A percentile compares a stretch with the other conserved stretches of the same genome.
These are phyloP conservation scores for Penicillium sp. DNA, from an alignment of 2,329 filamentous ascomycete species.

Conservation along the genomic window DNA sequence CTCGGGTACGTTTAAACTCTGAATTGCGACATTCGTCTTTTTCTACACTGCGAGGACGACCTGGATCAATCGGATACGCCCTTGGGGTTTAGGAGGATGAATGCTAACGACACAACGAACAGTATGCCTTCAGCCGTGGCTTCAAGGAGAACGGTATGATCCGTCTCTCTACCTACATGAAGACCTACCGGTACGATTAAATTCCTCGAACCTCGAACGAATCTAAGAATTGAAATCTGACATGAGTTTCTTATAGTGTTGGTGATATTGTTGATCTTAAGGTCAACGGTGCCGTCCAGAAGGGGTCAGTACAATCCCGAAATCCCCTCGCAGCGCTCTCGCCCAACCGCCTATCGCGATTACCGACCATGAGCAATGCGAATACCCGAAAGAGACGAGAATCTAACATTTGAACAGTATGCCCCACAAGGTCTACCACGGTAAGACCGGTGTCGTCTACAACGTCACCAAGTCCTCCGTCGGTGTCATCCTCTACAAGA, in stretches of 20 bases:
- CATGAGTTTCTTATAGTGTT: conserved; percentile 59
- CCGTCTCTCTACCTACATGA: conserved; percentile 88
- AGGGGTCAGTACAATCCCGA: conserved; percentile 69
- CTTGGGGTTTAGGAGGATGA: conserved; percentile 22
- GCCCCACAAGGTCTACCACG: conserved; percentile 99
- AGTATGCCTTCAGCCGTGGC: conserved; percentile 89
- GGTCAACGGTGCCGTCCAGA: conserved; percentile 97
- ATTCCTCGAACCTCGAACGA: conserved; percentile 18
- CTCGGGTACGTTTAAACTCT: conserved; percentile 63
- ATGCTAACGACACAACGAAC: conserved; percentile 38
- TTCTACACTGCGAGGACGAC: conserved; percentile 2
- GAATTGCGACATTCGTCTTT: conserved; percentile 6
- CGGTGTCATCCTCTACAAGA: conserved; percentile 99
- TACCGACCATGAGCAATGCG: conserved; percentile 6
- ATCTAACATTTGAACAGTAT: conserved; percentile 61
- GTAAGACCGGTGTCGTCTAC: conserved; percentile 97
- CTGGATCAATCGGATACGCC: conserved; percentile 5
- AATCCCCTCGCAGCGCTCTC: conserved; percentile 1
- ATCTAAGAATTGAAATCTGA: conserved; percentile 45
- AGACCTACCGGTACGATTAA: conserved; percentile 74
- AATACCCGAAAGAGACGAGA: neutral
- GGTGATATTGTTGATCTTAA: conserved; percentile 99
- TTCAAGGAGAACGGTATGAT: conserved; percentile 97
- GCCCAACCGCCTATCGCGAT: conserved; percentile 3
- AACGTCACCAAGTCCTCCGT: conserved; percentile 98